A percentile compares a stretch with the other conserved stretches of the same genome.
phyloP scores from a whole-genome alignment of 306 rosid species.

The Quercus engelmannii region DNA sequence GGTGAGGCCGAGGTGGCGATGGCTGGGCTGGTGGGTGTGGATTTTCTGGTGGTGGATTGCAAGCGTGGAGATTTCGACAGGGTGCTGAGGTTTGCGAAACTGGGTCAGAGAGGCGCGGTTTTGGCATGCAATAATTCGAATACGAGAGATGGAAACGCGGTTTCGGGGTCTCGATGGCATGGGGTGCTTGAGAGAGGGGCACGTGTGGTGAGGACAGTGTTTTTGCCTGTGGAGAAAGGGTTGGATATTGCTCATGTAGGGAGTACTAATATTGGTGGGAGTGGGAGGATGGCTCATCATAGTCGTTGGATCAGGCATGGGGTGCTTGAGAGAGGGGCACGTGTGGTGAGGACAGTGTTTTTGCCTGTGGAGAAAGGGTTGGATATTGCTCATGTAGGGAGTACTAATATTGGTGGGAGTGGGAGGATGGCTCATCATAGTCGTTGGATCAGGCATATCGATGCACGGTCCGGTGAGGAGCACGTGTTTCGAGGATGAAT shows the following conservation, averaged over 20 bases:
- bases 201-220: slow-evolving; percentile 68
- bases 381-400: slow-evolving; percentile 84
- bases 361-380: slow-evolving; percentile 80
- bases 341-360: slow-evolving; percentile 68
- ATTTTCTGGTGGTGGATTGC: slow-evolving; percentile 78
- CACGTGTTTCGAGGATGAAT: slow-evolving; percentile 51
- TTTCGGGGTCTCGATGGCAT: slow-evolving; percentile 53
- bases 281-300: slow-evolving; percentile 16
- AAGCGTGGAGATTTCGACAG: slow-evolving; percentile 51
- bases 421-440: slow-evolving; percentile 24
- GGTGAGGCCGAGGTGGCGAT: slow-evolving; percentile 43
- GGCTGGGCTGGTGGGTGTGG: slow-evolving; percentile 39
- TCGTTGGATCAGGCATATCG: slow-evolving; percentile 81
- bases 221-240: slow-evolving; percentile 76
- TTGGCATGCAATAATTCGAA: slow-evolving; percentile 80
- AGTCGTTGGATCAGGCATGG: slow-evolving; percentile 75
- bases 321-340: slow-evolving; percentile 58
- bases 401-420: slow-evolving; percentile 14
- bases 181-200: slow-evolving; percentile 55
- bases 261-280: slow-evolving; percentile 19
- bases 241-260: slow-evolving; percentile 88
- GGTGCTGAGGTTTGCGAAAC: slow-evolving; percentile 50
- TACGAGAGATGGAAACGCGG: slow-evolving; percentile 45
- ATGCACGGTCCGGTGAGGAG: slow-evolving; percentile 74
- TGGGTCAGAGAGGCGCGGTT: slow-evolving; percentile 62